These are phyloP conservation scores for Sporothrix curviconia DNA, from an alignment of 2,329 filamentous ascomycete genomes.

Conservation along the genomic window DNA sequence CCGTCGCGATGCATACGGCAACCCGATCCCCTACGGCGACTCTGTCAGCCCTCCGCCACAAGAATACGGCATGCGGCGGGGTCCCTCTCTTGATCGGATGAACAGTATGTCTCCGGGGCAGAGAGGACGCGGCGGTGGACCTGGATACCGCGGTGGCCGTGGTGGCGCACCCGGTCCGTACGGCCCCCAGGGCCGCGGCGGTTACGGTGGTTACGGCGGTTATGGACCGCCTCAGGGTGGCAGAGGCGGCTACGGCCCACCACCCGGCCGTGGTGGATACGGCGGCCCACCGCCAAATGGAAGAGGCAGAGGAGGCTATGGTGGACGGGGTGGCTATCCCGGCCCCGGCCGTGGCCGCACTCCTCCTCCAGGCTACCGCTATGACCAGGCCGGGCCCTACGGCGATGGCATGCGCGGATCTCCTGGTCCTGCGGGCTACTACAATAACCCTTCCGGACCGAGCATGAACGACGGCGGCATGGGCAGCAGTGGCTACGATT, in stretches of 20 bases:
- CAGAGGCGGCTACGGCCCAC: conserved; percentile 35
- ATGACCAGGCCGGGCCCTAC: conserved; percentile 28
- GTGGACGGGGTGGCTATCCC: conserved; percentile 31
- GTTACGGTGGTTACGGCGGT: conserved; percentile 31
- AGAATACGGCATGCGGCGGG: conserved; percentile 41
- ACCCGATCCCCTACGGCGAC: conserved; percentile 45
- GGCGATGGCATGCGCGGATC: conserved; percentile 28
- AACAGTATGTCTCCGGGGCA: conserved; percentile 28
- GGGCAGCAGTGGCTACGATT: conserved; percentile 28
- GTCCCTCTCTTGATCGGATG: conserved; percentile 42
- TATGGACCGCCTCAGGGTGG: conserved; percentile 22
- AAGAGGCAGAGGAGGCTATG: conserved; percentile 29
- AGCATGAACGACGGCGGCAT: conserved; percentile 29
- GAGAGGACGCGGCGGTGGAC: conserved; percentile 46
- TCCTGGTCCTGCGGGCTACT: conserved; percentile 33
- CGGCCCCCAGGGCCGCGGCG: conserved; percentile 42
- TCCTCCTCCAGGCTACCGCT: conserved; percentile 40
- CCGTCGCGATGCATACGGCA: conserved; percentile 58
- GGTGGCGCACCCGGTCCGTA: conserved; percentile 38
- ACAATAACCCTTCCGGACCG: conserved; percentile 32
- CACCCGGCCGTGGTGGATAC: conserved; percentile 28
- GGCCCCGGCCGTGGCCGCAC: conserved; percentile 32
- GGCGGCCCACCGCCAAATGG: conserved; percentile 31
- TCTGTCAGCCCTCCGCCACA: conserved; percentile 36
- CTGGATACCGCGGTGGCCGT: conserved; percentile 40